phyloP scores from a whole-genome alignment of 192 early-diverging fungal species.

The Funneliformis mosseae region DNA sequence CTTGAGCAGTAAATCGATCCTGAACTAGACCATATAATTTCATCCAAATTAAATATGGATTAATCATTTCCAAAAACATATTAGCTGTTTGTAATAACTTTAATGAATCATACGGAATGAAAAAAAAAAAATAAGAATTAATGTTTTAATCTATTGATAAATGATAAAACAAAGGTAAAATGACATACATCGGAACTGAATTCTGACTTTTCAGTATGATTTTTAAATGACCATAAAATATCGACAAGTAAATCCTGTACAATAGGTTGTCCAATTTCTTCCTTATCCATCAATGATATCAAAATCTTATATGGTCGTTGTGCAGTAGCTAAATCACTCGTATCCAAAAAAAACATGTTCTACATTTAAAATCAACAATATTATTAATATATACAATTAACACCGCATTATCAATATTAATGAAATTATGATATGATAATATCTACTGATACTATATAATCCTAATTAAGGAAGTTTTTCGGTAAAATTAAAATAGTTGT shows the following conservation, averaged over 20 bases:
- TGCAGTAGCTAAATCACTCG: slow-evolving; percentile 45
- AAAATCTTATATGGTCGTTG: slow-evolving; percentile 78
- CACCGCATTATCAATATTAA: too few species aligned
- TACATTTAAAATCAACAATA: slow-evolving; percentile 9
- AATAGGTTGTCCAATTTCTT: slow-evolving; percentile 77
- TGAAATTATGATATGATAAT: too few species aligned
- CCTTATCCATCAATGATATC: slow-evolving; percentile 85
- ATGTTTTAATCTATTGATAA: neutral
- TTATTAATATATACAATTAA: neutral
- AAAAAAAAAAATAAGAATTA: neutral
- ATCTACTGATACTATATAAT: neutral
- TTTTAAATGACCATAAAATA: slow-evolving; percentile 66
- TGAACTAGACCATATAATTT: slow-evolving; percentile 62
- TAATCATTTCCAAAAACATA: slow-evolving; percentile 91
- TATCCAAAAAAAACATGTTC: slow-evolving; percentile 40
- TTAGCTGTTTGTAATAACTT: slow-evolving; percentile 79
- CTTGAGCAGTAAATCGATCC: slow-evolving; percentile 42
- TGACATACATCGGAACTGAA: slow-evolving; percentile 46
- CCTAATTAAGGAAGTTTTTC: neutral
- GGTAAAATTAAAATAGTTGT: neutral
- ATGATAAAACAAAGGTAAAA: neutral
- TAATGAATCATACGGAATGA: neutral
- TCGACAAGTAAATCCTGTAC: slow-evolving; percentile 74
- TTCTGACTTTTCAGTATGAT: slow-evolving; percentile 46
- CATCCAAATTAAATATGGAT: slow-evolving; percentile 83